phyloP scores from a whole-genome alignment of 371 early-diverging fungal genomes.

The Lichtheimia ornata region DNA sequence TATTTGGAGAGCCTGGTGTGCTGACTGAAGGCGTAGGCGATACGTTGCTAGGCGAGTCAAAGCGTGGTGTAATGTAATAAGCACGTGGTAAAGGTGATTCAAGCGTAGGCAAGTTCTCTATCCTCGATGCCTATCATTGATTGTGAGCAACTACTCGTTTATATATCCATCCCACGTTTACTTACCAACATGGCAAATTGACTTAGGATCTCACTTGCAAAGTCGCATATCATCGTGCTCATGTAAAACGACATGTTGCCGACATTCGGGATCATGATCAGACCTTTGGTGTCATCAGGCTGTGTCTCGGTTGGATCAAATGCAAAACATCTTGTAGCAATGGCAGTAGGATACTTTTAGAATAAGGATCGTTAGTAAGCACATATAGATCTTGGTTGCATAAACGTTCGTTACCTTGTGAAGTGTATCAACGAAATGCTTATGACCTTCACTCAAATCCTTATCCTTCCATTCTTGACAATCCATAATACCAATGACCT shows the following conservation, averaged over 20 bases:
- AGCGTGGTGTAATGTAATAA: constrained; percentile 12
- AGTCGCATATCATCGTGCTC: constrained; percentile 74
- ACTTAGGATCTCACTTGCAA: constrained; percentile 69
- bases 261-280: constrained; percentile 82
- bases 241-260: constrained; percentile 80
- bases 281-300: constrained; percentile 73
- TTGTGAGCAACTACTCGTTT: background rate
- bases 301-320: constrained; percentile 81
- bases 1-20: constrained; percentile 19
- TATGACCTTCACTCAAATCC: constrained; percentile 63
- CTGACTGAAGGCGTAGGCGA: constrained; percentile 27
- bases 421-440: constrained; percentile 62
- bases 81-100: constrained; percentile 37
- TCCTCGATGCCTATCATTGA: constrained; percentile 26
- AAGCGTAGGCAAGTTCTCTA: constrained; percentile 29
- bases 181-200: constrained; percentile 43
- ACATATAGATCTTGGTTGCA: no score
- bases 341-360: constrained; percentile 69
- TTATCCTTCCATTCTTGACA: constrained; percentile 73
- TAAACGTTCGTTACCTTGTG: constrained; percentile 50
- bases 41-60: constrained; percentile 8
- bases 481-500: constrained; percentile 86
- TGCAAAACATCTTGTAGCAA: constrained; percentile 78
- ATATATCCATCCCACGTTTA: background rate
- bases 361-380: background rate